Conservation (phyloP, 768 basidiomycete genomes). For the Mycena galericulata region DNA sequence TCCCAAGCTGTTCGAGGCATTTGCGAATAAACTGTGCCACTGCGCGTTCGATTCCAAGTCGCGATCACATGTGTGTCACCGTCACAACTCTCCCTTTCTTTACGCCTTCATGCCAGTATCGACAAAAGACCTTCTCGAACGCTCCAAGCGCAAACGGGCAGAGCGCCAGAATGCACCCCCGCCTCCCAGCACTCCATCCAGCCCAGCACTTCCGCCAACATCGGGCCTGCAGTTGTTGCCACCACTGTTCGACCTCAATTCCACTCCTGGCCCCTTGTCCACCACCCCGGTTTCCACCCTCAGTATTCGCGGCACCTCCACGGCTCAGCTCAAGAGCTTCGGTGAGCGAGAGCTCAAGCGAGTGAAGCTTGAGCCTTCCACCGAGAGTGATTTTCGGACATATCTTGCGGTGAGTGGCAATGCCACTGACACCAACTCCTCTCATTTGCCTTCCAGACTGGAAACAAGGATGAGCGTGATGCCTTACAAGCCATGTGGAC, state of each 20-base stretch:
- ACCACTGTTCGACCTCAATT: background rate
- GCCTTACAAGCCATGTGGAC: background rate
- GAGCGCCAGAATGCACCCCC: conserved; percentile 3
- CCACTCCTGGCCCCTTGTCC: background rate
- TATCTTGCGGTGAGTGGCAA: conserved; percentile 2
- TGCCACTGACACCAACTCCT: background rate
- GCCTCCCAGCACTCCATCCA: conserved; percentile 6
- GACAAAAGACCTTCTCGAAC: conserved; percentile 1
- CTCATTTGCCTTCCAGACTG: background rate
- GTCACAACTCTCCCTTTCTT: background rate
- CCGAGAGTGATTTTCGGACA: conserved; percentile 15
- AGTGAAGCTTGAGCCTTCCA: conserved; percentile 8
- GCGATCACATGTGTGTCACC: conserved; percentile 8
- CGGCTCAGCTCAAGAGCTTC: conserved; percentile 19
- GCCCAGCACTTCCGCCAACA: background rate
- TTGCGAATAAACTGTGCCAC: background rate
- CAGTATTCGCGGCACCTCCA: conserved; percentile 5
- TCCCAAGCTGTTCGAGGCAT: background rate
- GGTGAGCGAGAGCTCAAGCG: conserved; percentile 20
- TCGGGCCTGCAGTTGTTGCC: background rate
- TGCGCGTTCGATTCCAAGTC: background rate
- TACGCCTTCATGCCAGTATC: background rate
- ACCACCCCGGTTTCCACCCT: background rate
- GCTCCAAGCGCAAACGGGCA: background rate
- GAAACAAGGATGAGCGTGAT: conserved; percentile 16